Conservation (phyloP, 2,329 filamentous ascomycete genomes). For the Colletotrichum sp. region DNA sequence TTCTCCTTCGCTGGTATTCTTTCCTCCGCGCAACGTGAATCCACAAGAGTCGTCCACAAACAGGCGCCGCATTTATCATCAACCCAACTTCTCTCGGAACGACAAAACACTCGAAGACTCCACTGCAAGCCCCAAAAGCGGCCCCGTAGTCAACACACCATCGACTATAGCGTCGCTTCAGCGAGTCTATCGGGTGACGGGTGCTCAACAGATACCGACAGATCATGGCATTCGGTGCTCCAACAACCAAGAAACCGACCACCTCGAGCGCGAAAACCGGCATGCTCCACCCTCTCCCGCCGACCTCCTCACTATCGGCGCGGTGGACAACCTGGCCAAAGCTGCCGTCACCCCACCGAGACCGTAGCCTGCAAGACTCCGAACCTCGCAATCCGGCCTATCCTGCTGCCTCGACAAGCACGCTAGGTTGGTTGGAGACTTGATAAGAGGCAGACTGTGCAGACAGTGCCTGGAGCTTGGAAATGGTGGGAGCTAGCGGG, state of each 20-base stretch:
- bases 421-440: background rate
- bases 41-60: background rate
- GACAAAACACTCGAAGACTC: no score
- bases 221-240: background rate
- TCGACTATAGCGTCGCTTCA: background rate
- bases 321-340: rapidly evolving
- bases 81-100: background rate
- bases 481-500: background rate
- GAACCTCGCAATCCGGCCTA: background rate
- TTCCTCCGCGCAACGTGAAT: background rate
- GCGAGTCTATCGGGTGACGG: background rate
- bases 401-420: background rate
- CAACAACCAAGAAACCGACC: background rate
- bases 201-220: background rate
- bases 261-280: background rate
- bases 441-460: background rate
- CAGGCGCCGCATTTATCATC: background rate
- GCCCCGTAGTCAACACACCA: background rate
- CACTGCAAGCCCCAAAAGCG: background rate
- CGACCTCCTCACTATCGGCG: background rate
- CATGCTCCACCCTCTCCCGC: background rate
- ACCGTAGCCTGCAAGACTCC: background rate
- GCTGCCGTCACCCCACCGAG: background rate
- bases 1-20: rapidly evolving
- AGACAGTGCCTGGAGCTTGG: background rate